Conservation (phyloP, 1,284 basidiomycete genomes). For the Kwoniella shivajii region DNA sequence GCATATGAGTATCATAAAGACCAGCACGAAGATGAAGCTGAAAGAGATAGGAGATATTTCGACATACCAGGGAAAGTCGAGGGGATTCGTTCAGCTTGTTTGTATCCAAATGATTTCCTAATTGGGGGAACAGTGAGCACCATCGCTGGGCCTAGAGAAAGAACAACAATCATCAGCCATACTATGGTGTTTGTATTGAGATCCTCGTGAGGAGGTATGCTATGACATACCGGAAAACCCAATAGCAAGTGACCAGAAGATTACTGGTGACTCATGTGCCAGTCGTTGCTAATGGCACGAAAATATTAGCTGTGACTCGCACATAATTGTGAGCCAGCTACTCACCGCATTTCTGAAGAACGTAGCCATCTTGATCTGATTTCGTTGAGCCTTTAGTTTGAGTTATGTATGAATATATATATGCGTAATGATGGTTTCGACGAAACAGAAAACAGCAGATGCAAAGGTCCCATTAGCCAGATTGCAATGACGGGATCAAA, state of each 20-base stretch:
- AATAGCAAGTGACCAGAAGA: slow-evolving; percentile 76
- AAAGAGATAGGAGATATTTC: background rate
- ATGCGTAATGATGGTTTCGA: background rate
- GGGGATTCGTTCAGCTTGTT: slow-evolving; percentile 72
- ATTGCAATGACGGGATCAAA: slow-evolving; percentile 6
- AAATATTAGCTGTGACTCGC: background rate
- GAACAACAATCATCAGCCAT: background rate
- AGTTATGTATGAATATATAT: background rate
- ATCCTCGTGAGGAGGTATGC: background rate
- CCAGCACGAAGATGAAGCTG: background rate
- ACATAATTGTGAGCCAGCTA: background rate
- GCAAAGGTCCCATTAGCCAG: background rate
- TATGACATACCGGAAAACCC: slow-evolving; percentile 42
- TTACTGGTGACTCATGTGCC: slow-evolving; percentile 88
- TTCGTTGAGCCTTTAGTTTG: background rate
- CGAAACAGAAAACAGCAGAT: slow-evolving; percentile 7
- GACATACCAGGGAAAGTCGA: slow-evolving; percentile 84
- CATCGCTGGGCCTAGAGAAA: slow-evolving; percentile 67
- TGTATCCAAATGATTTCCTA: slow-evolving; percentile 70
- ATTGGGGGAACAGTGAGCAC: slow-evolving; percentile 77
- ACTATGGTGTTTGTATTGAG: background rate
- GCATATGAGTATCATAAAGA: background rate
- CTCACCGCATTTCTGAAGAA: slow-evolving; percentile 10
- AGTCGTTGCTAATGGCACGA: slow-evolving; percentile 63
- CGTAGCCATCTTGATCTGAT: slow-evolving; percentile 10